These are phyloP conservation scores for Vanderwaltozyma polyspora DNA, from an alignment of 805 yeast species.

Conservation along the genomic window DNA sequence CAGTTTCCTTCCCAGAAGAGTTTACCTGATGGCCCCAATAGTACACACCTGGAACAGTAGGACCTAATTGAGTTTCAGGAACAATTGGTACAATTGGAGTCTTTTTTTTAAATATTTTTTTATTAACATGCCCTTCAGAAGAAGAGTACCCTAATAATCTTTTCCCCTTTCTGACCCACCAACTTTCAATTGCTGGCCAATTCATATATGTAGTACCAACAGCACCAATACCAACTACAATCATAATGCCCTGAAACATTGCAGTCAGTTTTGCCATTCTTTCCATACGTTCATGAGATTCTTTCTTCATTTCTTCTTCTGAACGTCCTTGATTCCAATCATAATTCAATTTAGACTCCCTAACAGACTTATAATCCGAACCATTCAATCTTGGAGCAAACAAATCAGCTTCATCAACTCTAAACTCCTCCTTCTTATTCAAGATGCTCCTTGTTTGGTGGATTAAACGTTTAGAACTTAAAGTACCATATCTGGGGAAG, in stretches of 20 bases:
- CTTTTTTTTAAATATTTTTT: background rate
- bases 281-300: conserved; percentile 29
- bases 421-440: conserved; percentile 13
- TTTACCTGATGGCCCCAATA: conserved; percentile 37
- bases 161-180: conserved; percentile 18
- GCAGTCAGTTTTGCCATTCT: conserved; percentile 36
- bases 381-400: conserved; percentile 18
- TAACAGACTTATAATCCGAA: conserved; percentile 21
- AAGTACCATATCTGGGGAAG: no score
- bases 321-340: conserved; percentile 17
- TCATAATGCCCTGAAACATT: conserved; percentile 31
- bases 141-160: background rate
- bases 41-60: conserved; percentile 46
- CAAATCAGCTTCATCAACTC: conserved; percentile 26
- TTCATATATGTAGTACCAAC: conserved; percentile 28
- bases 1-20: conserved; percentile 19
- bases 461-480: background rate
- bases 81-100: conserved; percentile 18
- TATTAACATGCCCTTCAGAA: background rate
- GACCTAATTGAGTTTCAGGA: conserved; percentile 25
- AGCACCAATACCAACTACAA: conserved; percentile 31
- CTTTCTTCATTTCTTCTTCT: conserved; percentile 9
- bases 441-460: background rate
- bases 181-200: conserved; percentile 24
- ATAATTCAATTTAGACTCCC: conserved; percentile 7